These are phyloP conservation scores for Linum tenue DNA, from an alignment of 345 rosid genomes.

Conservation along the genomic window DNA sequence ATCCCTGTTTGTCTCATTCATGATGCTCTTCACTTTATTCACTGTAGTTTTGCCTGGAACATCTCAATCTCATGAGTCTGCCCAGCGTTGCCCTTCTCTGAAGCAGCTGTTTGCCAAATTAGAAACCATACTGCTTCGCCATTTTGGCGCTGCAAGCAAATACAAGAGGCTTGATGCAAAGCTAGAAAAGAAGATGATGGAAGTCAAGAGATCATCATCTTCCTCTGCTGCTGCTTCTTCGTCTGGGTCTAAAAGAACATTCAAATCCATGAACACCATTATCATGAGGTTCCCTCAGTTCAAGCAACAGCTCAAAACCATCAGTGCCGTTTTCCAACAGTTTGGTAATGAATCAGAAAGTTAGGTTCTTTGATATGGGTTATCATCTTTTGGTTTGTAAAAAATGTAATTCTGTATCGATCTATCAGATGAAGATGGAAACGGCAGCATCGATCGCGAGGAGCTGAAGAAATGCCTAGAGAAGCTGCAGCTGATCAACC, in stretches of 20 bases:
- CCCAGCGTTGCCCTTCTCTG: constrained; percentile 18
- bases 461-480: constrained; percentile 64
- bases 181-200: constrained; percentile 62
- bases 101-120: constrained; percentile 29
- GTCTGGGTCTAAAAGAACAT: constrained; percentile 21
- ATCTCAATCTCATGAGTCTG: constrained; percentile 2
- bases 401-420: constrained; percentile 2
- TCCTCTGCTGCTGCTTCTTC: not conserved
- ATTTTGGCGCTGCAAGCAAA: constrained; percentile 41
- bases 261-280: constrained; percentile 61
- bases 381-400: constrained; percentile 1
- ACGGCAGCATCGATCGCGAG: constrained; percentile 54
- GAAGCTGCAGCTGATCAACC: constrained; percentile 34
- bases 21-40: no score
- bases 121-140: constrained; percentile 34
- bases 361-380: not conserved
- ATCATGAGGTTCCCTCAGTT: constrained; percentile 65
- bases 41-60: constrained; percentile 9
- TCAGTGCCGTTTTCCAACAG: constrained; percentile 51
- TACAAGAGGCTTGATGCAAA: constrained; percentile 53
- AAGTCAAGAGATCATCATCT: constrained; percentile 38
- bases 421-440: constrained; percentile 50
- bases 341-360: constrained; percentile 31
- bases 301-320: constrained; percentile 51
- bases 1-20: no score